Conservation (phyloP, 805 yeast species). For the Lachancea fermentati region DNA sequence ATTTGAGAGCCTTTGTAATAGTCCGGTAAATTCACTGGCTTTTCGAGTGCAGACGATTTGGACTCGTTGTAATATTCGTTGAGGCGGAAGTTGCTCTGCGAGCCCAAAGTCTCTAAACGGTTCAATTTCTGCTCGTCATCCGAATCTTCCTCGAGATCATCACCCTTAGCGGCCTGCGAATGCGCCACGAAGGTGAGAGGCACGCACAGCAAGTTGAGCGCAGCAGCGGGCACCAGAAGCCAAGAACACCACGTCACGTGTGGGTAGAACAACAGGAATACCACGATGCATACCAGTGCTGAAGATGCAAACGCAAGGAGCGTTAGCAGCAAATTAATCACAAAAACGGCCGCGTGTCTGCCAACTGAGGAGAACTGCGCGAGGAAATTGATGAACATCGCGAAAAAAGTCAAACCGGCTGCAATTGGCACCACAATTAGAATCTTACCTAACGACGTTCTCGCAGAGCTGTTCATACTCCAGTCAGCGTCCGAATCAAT, state of each 20-base stretch:
- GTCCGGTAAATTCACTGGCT: constrained; percentile 5
- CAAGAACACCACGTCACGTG: constrained; percentile 67
- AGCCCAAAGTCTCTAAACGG: neutral
- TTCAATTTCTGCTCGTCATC: constrained; percentile 1
- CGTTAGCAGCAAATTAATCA: constrained; percentile 41
- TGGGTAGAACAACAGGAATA: constrained; percentile 57
- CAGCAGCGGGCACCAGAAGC: constrained; percentile 65
- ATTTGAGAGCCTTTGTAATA: constrained; percentile 12
- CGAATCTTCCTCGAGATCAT: constrained; percentile 20
- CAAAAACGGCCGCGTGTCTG: constrained; percentile 28
- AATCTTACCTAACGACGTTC: constrained; percentile 49
- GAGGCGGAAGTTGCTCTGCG: constrained; percentile 1
- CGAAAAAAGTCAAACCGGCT: constrained; percentile 52
- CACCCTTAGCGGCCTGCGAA: constrained; percentile 11
- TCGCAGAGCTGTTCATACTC: constrained; percentile 40
- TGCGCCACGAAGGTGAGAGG: constrained; percentile 44
- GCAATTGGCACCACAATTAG: constrained; percentile 62
- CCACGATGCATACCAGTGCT: constrained; percentile 49
- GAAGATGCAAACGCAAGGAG: constrained; percentile 49
- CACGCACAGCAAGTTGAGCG: constrained; percentile 44
- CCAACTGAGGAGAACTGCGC: constrained; percentile 18
- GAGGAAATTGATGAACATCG: constrained; percentile 35
- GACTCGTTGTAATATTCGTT: constrained; percentile 2
- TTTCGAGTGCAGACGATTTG: constrained; percentile 1
- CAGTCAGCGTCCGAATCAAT: constrained; percentile 37